These are phyloP conservation scores for Dioscorea alata DNA, from an alignment of 106 monocot species.

Conservation along the genomic window DNA sequence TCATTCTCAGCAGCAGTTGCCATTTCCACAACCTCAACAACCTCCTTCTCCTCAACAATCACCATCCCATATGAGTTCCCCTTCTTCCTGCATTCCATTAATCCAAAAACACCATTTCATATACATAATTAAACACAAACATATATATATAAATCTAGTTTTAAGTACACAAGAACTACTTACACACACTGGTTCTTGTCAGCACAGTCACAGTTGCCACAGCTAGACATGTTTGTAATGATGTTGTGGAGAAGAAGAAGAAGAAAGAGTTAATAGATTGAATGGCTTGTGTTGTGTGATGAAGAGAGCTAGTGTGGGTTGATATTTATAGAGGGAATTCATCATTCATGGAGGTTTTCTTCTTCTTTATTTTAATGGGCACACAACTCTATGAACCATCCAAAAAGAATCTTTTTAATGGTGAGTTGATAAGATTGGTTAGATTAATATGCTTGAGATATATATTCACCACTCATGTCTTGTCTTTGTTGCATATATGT, in stretches of 20 bases:
- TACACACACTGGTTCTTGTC: slow-evolving; percentile 53
- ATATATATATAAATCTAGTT: neutral
- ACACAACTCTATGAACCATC: no score
- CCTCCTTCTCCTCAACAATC: slow-evolving; percentile 12
- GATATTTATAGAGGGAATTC: no score
- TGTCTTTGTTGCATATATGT: no score
- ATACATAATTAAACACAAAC: neutral
- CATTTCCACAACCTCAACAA: neutral
- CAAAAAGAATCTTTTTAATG: no score
- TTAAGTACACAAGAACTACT: slow-evolving; percentile 5
- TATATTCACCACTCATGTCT: no score
- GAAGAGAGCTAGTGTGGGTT: no score
- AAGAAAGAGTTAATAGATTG: neutral
- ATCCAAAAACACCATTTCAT: neutral
- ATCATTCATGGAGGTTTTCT: no score
- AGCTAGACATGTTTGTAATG: slow-evolving; percentile 30
- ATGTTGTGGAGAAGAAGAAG: neutral
- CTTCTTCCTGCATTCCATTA: slow-evolving; percentile 5
- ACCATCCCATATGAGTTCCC: slow-evolving; percentile 3
- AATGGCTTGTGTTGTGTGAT: no score
- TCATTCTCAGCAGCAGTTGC: slow-evolving; percentile 1
- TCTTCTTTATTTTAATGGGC: no score
- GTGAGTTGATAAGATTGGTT: no score
- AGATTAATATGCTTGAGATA: no score
- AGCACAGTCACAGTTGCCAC: slow-evolving; percentile 50